phyloP scores from a whole-genome alignment of 75 land plant genomes.

The Pinus tabuliformis region DNA sequence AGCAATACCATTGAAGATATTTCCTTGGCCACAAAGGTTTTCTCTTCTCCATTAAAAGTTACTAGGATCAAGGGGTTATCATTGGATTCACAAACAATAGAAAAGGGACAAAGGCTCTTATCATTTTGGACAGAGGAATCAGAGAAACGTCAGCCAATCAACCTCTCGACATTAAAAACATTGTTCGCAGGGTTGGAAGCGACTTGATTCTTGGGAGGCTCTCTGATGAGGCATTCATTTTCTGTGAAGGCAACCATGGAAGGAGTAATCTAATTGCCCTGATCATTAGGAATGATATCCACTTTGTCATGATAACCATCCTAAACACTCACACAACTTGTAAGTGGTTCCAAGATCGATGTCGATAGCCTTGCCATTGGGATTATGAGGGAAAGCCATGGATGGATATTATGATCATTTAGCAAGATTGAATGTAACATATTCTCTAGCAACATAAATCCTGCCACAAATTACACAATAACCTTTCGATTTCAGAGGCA shows the following conservation, averaged over 20 bases:
- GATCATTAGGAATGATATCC: not conserved
- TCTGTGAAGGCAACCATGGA: not conserved
- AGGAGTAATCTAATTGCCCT: not conserved
- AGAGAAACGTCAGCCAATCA: not conserved
- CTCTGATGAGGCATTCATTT: not conserved
- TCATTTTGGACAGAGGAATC: not conserved
- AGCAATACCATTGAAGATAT: no score
- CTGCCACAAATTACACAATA: no score
- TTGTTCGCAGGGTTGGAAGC: not conserved
- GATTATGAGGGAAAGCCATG: no score
- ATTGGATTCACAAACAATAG: not conserved
- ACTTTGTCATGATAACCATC: not conserved
- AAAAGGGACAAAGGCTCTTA: constrained; percentile 15
- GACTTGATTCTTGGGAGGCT: not conserved
- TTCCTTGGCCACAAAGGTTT: not conserved
- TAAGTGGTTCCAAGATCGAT: not conserved
- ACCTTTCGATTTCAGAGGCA: no score
- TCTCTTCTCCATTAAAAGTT: constrained; percentile 13
- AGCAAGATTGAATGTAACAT: no score
- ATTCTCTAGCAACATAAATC: no score
- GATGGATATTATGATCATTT: no score
- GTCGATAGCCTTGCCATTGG: no score
- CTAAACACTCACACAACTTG: not conserved
- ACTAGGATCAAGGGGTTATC: constrained; percentile 20
- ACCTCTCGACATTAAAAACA: not conserved